A percentile compares a stretch with the other conserved stretches of the same genome.
Conservation (phyloP, 2,329 filamentous ascomycete genomes). For the Epichloe scottii region DNA sequence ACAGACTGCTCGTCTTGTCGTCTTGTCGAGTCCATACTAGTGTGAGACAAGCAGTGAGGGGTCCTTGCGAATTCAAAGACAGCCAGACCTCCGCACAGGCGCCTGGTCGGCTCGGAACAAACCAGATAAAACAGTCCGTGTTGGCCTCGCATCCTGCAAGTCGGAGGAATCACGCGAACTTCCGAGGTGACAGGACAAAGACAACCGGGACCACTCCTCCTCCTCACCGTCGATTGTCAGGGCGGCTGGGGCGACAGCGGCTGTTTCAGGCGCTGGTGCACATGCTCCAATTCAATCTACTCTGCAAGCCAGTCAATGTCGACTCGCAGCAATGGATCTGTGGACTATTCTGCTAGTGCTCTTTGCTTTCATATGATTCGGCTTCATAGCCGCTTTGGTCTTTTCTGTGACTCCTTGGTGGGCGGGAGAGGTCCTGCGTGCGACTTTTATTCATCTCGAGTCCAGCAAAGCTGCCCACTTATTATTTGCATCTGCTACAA, state of each 20-base stretch:
- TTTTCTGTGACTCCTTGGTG: not conserved
- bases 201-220: not conserved
- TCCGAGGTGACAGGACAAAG: too few species aligned
- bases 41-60: not conserved
- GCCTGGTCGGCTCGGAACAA: too few species aligned
- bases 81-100: too few species aligned
- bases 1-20: not conserved
- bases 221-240: not conserved
- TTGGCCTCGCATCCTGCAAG: too few species aligned
- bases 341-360: too few species aligned
- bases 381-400: not conserved
- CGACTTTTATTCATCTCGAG: not conserved
- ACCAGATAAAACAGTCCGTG: too few species aligned
- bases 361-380: not conserved
- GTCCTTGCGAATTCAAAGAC: not conserved
- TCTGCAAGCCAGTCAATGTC: not conserved
- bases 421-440: not conserved
- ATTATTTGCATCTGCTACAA: not conserved
- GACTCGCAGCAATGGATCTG: too few species aligned
- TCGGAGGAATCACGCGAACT: too few species aligned
- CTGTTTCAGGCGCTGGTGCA: slow-evolving; percentile 8
- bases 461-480: not conserved
- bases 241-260: slow-evolving; percentile 2
- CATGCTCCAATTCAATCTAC: not conserved
- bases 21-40: not conserved